Conservation (phyloP, 768 basidiomycete genomes). For the Lactarius sanguifluus region DNA sequence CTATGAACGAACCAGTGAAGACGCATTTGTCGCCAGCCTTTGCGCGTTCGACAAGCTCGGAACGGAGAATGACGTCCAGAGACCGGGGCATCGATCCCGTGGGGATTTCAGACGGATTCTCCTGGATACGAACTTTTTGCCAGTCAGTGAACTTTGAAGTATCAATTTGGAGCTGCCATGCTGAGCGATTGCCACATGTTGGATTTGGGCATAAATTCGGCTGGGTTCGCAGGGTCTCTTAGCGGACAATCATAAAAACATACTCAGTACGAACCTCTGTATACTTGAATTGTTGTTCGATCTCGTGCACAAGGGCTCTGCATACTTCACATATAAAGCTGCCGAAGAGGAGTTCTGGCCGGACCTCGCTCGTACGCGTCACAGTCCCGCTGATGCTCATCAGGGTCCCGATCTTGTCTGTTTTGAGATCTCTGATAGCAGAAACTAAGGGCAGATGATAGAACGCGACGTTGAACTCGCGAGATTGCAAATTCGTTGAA, state of each 20-base stretch:
- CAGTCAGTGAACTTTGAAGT: slow-evolving; percentile 97
- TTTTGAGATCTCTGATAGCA: slow-evolving; percentile 90
- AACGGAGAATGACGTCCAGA: slow-evolving; percentile 91
- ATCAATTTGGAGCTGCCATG: slow-evolving; percentile 95
- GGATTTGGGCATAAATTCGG: slow-evolving; percentile 93
- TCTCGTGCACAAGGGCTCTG: slow-evolving; percentile 79
- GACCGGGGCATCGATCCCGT: slow-evolving; percentile 98
- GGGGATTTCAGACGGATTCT: slow-evolving; percentile 98
- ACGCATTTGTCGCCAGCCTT: slow-evolving; percentile 99
- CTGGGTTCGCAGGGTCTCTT: slow-evolving; percentile 41
- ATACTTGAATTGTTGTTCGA: slow-evolving; percentile 99
- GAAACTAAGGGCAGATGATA: slow-evolving; percentile 92
- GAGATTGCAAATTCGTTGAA: slow-evolving; percentile 83
- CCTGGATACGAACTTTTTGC: slow-evolving; percentile 99
- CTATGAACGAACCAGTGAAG: slow-evolving; percentile 97
- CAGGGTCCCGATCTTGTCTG: slow-evolving; percentile 90
- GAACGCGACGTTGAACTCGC: slow-evolving; percentile 95
- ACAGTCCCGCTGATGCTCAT: slow-evolving; percentile 97
- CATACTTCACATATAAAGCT: slow-evolving; percentile 93
- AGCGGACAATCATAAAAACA: slow-evolving; percentile 17
- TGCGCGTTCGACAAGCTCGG: slow-evolving; percentile 96
- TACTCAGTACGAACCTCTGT: slow-evolving; percentile 66
- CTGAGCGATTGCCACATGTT: slow-evolving; percentile 84
- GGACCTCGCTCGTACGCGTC: slow-evolving; percentile 94
- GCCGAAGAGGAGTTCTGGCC: slow-evolving; percentile 91